phyloP scores from a whole-genome alignment of 2,329 filamentous ascomycete genomes.

The Aspergillus phoenicis region DNA sequence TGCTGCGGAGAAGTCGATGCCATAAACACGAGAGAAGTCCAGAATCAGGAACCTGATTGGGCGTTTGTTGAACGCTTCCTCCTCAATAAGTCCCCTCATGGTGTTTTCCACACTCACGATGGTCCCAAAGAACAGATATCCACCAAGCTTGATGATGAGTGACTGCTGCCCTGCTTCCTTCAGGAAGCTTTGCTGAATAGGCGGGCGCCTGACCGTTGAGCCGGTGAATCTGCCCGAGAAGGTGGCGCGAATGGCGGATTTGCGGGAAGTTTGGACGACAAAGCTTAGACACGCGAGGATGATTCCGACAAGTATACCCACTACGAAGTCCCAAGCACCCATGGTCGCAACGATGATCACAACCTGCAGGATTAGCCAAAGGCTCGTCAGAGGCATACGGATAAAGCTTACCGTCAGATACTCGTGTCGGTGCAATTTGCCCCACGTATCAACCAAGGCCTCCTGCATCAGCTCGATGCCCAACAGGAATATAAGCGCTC shows the following conservation, averaged over 20 bases:
- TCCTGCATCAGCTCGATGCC: conserved; percentile 90
- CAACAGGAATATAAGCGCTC: conserved; percentile 89
- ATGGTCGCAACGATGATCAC: conserved; percentile 90
- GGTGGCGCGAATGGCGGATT: conserved; percentile 85
- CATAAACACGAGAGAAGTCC: conserved; percentile 85
- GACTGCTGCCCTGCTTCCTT: conserved; percentile 85
- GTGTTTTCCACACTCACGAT: conserved; percentile 93
- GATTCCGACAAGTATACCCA: conserved; percentile 90
- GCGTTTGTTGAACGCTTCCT: conserved; percentile 73
- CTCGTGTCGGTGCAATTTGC: conserved; percentile 82
- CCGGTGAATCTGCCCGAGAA: conserved; percentile 87
- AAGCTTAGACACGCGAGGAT: conserved; percentile 87
- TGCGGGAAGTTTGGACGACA: conserved; percentile 85
- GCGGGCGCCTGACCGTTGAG: conserved; percentile 89
- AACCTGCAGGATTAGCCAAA: conserved; percentile 52
- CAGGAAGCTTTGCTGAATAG: conserved; percentile 83
- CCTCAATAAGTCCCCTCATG: conserved; percentile 78
- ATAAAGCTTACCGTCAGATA: conserved; percentile 71
- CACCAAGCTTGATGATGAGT: conserved; percentile 85
- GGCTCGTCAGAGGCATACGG: not conserved
- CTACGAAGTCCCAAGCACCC: conserved; percentile 95
- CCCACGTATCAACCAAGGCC: conserved; percentile 83
- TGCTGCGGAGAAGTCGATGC: conserved; percentile 92
- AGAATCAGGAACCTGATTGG: conserved; percentile 89
- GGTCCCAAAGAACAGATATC: conserved; percentile 97